Conservation (phyloP, 1,139 yeast genomes). For the Trichomonascaceae sp. region DNA sequence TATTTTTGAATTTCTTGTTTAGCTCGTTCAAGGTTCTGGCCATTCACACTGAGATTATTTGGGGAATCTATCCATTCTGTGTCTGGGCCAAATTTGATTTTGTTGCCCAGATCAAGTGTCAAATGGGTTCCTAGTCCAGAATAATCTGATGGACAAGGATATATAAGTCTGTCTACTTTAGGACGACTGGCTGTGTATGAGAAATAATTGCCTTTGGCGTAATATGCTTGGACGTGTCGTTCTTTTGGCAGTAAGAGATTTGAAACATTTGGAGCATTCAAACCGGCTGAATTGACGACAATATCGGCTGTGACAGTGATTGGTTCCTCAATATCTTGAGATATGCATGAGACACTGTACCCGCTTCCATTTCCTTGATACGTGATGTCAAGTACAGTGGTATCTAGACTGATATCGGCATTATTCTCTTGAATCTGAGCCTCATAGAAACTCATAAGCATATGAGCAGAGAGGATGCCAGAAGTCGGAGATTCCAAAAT, state of each 20-base stretch:
- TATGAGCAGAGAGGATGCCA: conserved; percentile 80
- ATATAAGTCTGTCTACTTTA: conserved; percentile 42
- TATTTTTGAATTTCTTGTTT: conserved; percentile 54
- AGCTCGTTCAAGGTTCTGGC: conserved; percentile 48
- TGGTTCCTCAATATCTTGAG: conserved; percentile 29
- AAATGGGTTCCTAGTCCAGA: conserved; percentile 83
- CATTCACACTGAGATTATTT: conserved; percentile 29
- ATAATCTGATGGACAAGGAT: conserved; percentile 75
- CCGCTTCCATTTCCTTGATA: conserved; percentile 22
- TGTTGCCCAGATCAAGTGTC: conserved; percentile 78
- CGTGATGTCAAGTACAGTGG: conserved; percentile 48
- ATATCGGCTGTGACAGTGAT: conserved; percentile 48
- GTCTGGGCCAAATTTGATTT: conserved; percentile 82
- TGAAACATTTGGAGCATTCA: conserved; percentile 62
- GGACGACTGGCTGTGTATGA: conserved; percentile 45
- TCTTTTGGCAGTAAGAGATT: conserved; percentile 63
- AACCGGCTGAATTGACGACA: conserved; percentile 74
- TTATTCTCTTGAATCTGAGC: conserved; percentile 49
- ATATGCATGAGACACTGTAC: conserved; percentile 22
- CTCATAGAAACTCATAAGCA: conserved; percentile 54
- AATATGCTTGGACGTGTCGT: conserved; percentile 52
- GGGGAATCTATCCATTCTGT: conserved; percentile 66
- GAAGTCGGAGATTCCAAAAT: conserved; percentile 75
- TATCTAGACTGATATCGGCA: conserved; percentile 60
- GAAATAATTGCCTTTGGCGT: conserved; percentile 82